Base-by-base conservation (phyloP, 495 filamentous ascomycete genomes). In the Penicillium daleae region DNA sequence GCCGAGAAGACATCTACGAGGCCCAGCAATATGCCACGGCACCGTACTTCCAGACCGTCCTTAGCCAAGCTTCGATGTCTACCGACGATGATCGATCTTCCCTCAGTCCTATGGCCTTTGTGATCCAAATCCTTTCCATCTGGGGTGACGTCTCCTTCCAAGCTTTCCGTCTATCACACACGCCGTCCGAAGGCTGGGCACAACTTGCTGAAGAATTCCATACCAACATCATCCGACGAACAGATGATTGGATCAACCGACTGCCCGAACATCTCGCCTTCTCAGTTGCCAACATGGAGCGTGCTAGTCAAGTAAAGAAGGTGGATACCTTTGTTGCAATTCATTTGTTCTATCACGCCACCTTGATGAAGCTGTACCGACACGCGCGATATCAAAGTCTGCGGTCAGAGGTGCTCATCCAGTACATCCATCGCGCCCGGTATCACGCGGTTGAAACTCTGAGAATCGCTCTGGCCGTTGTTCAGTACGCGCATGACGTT, bases 111-210 rank as follows among this genome's bases (percentile, higher is more conserved):
- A 87, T 90, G 83, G 86, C 83, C 1, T 85, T 85, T 61, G 66
- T 89, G 33, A 80, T 87, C 31, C 78, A 87, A 32, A 78, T 90
- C 21, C 76, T 86, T 26, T 79, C 85, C 2, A 81, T 90, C 22
- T 90, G 84, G 86, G 84, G 85, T 1, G 85, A 90, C 33, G 82
- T 89, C 3, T 84, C 85, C 65, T 75, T 82, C 7, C 78, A 85
- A 54, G 81, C 84, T 31, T 85, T 85, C 68, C 81, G 86, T 35
- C 61, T 82, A 27, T 74, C 83, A 1, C 76, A 89, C 57, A 79
- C 82, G 27, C 76, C 79, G 6, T 62, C 74, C 7, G 68, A 76
- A 8, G 64, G 73, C 19, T 85, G 85, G 61, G 64, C 64, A 42
- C 68, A 65, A 52, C 68, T 69, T 1, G 84, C 83, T 57, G 78